A percentile compares a stretch with the other conserved stretches of the same genome.
Conservation (phyloP, 192 early-diverging fungal genomes). For the Entomortierella parvispora region DNA sequence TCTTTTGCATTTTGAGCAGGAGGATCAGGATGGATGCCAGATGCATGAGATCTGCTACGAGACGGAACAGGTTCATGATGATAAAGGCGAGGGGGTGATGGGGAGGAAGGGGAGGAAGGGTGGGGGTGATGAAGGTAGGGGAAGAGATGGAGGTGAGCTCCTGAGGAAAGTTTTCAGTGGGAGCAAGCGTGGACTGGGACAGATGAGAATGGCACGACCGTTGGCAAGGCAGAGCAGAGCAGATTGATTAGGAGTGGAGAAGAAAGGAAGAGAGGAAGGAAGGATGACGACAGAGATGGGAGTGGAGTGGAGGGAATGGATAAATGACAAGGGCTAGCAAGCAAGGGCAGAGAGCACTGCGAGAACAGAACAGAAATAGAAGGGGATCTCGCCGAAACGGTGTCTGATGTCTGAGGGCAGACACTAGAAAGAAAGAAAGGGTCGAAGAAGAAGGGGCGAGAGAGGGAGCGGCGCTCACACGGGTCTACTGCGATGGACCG, state of each 20-base stretch:
- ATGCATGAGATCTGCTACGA: slow-evolving; percentile 93
- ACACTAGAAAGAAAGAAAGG: no score
- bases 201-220: background rate
- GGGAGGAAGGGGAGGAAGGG: background rate
- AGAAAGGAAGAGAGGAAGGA: background rate
- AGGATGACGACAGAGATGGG: background rate
- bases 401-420: no score
- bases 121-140: background rate
- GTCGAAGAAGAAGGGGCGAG: no score
- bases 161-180: no score
- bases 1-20: slow-evolving; percentile 89
- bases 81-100: slow-evolving; percentile 5
- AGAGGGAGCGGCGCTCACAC: no score
- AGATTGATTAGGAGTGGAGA: slow-evolving; percentile 1
- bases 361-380: slow-evolving; percentile 1
- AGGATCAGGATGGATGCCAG: slow-evolving; percentile 94
- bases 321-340: background rate
- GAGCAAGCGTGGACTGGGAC: background rate
- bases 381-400: background rate
- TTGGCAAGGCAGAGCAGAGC: no score
- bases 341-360: no score
- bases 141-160: background rate
- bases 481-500: no score
- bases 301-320: background rate
- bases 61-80: slow-evolving; percentile 93